Evolutionary conservation across 345 rosid genomes (phyloP).

Genomic region (Salix dunnii): DNA sequence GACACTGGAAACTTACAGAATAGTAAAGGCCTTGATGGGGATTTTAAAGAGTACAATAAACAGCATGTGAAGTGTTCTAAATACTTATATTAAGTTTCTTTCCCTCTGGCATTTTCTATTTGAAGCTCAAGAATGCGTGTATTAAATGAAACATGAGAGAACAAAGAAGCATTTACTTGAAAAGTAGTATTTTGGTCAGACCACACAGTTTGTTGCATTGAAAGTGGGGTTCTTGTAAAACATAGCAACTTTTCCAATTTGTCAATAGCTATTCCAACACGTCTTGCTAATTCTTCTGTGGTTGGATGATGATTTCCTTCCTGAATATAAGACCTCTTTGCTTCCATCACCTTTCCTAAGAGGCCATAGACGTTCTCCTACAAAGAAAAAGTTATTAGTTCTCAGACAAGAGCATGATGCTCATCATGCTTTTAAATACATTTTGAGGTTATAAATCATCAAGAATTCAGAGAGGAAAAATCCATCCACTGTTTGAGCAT

Average conservation of each 20-base stretch:
- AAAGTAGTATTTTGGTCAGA: slow-evolving; percentile 64
- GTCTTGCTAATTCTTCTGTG: slow-evolving; percentile 61
- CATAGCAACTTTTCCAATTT: slow-evolving; percentile 51
- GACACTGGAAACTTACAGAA: neutral
- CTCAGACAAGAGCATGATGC: neutral
- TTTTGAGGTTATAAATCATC: neutral
- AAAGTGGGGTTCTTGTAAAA: slow-evolving; percentile 56
- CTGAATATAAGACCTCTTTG: slow-evolving; percentile 48
- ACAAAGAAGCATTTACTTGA: slow-evolving; percentile 46
- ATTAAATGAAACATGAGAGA: neutral
- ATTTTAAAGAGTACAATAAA: neutral
- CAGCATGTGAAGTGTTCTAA: neutral
- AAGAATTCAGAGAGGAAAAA: neutral
- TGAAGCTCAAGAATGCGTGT: neutral
- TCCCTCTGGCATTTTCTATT: neutral
- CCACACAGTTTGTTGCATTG: slow-evolving; percentile 76
- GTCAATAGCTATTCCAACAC: slow-evolving; percentile 60
- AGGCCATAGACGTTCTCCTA: slow-evolving; percentile 62
- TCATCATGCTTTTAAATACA: neutral
- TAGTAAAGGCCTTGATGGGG: neutral
- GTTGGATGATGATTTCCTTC: slow-evolving; percentile 62
- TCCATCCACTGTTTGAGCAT: neutral
- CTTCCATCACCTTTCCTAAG: slow-evolving; percentile 56
- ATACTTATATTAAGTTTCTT: neutral
- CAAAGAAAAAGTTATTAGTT: neutral